Base-by-base conservation (phyloP, 208 protist species). In the Paratrypanosoma confusum region DNA sequence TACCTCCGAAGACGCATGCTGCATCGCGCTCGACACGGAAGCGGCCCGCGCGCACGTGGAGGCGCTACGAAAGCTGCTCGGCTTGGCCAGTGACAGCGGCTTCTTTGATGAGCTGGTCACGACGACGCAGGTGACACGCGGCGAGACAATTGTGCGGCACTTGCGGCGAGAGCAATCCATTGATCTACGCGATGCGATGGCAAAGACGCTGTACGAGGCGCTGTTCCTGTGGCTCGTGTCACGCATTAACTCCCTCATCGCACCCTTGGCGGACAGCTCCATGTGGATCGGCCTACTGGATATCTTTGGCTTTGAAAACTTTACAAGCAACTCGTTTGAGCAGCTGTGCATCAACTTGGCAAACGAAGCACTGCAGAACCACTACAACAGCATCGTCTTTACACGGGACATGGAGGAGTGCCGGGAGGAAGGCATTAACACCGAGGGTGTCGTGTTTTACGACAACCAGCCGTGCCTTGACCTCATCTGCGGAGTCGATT, bases 321-420 rank as follows among this genome's bases (percentile, higher is more conserved):
- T 96, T 59, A 57, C 74, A 21, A 14, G 46, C 20, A 97, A 97
- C 52, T 81, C 62, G 11, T 97, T 96, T 57, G 95, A 97, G 62
- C 95, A 97, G 62, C 63, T 97, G 8, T 96, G 88, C 57, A 97
- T 97, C 53, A 97, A 97, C 62, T 86, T 88, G 41, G 88, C 91
- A 20, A 96, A 97, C 66, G 94, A 97, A 50, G 80, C 90, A 38
- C 48, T 97, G 42, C 93, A 97, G 59, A 69, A 80, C 35, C 66
- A 81, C 44, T 93, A 91, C 65, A 93, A 90, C 60, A 57, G 74
- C 28, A 71, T 87, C 43, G 77, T 88, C 25, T 93, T 95, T 54
- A 71, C 77, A 20, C 41, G 42, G 24, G 64, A 78, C 28, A 56
- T 68, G 22, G 37, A 63, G 16, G 65, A 78, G 16, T 84, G 73